These are phyloP conservation scores for Ceratobasidium papillatum DNA, from an alignment of 1,284 basidiomycete species.

Conservation along the genomic window DNA sequence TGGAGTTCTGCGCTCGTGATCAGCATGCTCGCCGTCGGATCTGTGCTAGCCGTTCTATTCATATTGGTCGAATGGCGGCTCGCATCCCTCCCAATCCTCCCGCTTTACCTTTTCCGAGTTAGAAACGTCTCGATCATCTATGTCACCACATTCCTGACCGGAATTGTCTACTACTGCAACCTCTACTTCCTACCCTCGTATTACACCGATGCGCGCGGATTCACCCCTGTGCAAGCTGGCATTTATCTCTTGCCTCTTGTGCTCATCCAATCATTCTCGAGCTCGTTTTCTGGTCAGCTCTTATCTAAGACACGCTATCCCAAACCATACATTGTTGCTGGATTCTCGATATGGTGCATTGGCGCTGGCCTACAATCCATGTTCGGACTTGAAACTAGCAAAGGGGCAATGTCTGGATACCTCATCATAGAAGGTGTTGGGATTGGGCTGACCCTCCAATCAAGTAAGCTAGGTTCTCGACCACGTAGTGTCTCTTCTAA, in stretches of 20 bases:
- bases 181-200: slow-evolving; percentile 39
- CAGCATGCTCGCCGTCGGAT: slow-evolving; percentile 30
- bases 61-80: slow-evolving; percentile 35
- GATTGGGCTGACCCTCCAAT: slow-evolving; percentile 22
- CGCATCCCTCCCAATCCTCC: slow-evolving; percentile 30
- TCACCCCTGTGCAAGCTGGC: slow-evolving; percentile 37
- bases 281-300: slow-evolving; percentile 26
- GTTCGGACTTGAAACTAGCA: slow-evolving; percentile 24
- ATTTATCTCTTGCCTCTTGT: slow-evolving; percentile 31
- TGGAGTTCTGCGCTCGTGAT: slow-evolving; percentile 36
- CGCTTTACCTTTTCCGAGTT: slow-evolving; percentile 23
- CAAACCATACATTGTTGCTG: slow-evolving; percentile 20
- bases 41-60: slow-evolving; percentile 20
- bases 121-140: slow-evolving; percentile 36
- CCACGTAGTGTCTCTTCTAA: background rate
- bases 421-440: slow-evolving; percentile 33
- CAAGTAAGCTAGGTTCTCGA: background rate
- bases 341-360: slow-evolving; percentile 37
- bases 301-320: slow-evolving; percentile 4
- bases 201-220: slow-evolving; percentile 38
- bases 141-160: slow-evolving; percentile 30
- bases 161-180: slow-evolving; percentile 39
- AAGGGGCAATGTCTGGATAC: slow-evolving; percentile 20
- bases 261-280: slow-evolving; percentile 22
- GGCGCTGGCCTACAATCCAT: slow-evolving; percentile 32